Base-by-base conservation (phyloP, 2,329 filamentous ascomycete genomes). In the Monilinia fructigena region DNA sequence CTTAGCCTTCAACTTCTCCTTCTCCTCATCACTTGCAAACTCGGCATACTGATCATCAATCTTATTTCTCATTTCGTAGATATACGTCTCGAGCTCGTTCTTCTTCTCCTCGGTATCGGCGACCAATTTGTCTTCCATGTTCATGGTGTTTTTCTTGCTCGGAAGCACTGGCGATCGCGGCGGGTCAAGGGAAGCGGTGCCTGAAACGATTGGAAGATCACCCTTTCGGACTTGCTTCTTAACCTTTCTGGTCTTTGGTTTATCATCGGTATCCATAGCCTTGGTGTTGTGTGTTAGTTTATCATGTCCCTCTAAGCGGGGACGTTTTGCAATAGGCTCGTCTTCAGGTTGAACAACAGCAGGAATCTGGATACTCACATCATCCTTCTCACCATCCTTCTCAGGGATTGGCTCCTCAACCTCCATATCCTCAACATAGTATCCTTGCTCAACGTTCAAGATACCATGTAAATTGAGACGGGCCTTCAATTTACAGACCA, bases 181-280 rank as follows among this genome's bases (percentile, higher is more conserved):
- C 74, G 60, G 86, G 69, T 97, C 93, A 66, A 97, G 84, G 48
- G 92, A 90, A 59, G 90, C 86, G 56, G 93, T 97, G 71, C 89
- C 93, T 68, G 91, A 85, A 67, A 91, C 88, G 72, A 99, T 89
- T 69, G 93, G 92, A 66, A 99, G 85, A 72, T 98, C 94, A 72
- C 95, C 95, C 85, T 97, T 98, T 80, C 94, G 91, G 72, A 97
- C 91, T 82, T 98, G 94, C 87, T 98, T 99, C 90, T 97, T 98
- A 74, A 99, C 92, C 83, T 97, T 98, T 78, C 94, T 90, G 64
- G 88, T 97, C 89, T 91, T 91, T 72, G 86, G 86, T 76, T 93
- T 84, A 58, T 81, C 81, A 72, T 96, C 92, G 61, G 91, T 94
- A 48, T 96, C 92, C 92, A 95, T 96, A 70, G 91, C 89, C 74